Evolutionary conservation across 1,284 basidiomycete species (phyloP).

Genomic region (Termitomyces sp.): DNA sequence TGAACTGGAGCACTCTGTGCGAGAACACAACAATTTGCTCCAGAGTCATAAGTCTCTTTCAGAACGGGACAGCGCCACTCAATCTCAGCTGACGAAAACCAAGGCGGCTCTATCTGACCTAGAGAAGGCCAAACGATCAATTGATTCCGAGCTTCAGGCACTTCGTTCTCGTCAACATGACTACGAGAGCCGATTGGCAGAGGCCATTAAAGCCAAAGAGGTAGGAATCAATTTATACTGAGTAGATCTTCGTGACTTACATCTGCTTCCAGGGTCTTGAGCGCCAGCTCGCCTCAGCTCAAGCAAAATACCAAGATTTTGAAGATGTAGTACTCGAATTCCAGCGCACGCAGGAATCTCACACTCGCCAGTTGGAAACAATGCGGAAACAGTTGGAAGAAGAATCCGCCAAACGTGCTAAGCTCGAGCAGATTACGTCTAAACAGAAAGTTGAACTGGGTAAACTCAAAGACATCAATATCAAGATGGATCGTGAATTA

Average conservation of each 20-base stretch:
- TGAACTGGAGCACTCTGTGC: conserved; percentile 56
- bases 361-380: conserved; percentile 69
- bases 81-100: conserved; percentile 47
- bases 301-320: conserved; percentile 76
- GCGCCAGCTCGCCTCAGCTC: conserved; percentile 67
- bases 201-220: conserved; percentile 64
- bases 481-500: conserved; percentile 76
- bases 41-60: conserved; percentile 61
- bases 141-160: conserved; percentile 74
- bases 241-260: conserved; percentile 1
- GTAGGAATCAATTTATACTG: conserved; percentile 33
- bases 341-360: conserved; percentile 76
- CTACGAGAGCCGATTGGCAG: conserved; percentile 61
- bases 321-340: conserved; percentile 84
- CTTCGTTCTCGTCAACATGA: conserved; percentile 72
- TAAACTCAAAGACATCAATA: conserved; percentile 65
- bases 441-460: conserved; percentile 66
- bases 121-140: conserved; percentile 65
- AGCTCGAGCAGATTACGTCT: conserved; percentile 66
- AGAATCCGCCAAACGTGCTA: conserved; percentile 64
- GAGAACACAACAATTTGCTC: conserved; percentile 54
- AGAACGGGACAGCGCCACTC: conserved; percentile 48
- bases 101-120: conserved; percentile 54
- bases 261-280: conserved; percentile 55
- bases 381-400: conserved; percentile 64